These are phyloP conservation scores for Williopsis jadinii DNA, from an alignment of 1,139 yeast genomes.

Conservation along the genomic window DNA sequence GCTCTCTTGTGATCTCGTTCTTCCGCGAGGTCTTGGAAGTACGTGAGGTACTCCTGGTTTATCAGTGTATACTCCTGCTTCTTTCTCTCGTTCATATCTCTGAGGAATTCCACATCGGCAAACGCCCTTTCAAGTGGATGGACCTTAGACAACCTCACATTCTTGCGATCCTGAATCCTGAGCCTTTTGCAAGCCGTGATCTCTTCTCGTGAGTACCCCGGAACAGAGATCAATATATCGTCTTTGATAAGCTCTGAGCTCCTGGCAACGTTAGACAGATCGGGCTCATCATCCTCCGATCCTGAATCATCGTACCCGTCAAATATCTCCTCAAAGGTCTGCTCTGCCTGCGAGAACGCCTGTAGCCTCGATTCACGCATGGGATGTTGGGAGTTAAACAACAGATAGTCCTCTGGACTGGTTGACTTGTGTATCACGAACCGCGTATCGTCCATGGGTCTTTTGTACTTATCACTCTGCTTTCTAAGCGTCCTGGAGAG, in stretches of 20 bases:
- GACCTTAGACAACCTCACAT: constrained; percentile 18
- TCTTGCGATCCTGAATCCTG: constrained; percentile 17
- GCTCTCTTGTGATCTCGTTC: constrained; percentile 5
- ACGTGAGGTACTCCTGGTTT: constrained; percentile 10
- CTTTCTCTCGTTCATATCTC: constrained; percentile 3
- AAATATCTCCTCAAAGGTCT: constrained; percentile 23
- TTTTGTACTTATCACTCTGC: constrained; percentile 19
- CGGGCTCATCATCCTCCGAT: constrained; percentile 23
- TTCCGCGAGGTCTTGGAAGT: constrained; percentile 5
- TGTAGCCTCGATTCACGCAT: constrained; percentile 29
- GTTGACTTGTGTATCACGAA: constrained; percentile 22
- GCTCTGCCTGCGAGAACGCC: constrained; percentile 33
- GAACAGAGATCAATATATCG: constrained; percentile 20
- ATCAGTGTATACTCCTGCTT: constrained; percentile 12
- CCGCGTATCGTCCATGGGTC: constrained; percentile 7
- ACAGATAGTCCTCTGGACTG: constrained; percentile 27
- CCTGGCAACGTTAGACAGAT: constrained; percentile 16
- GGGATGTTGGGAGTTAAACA: constrained; percentile 30
- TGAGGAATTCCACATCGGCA: constrained; percentile 10
- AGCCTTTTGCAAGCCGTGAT: constrained; percentile 19
- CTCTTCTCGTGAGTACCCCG: constrained; percentile 22
- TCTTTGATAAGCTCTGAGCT: constrained; percentile 13
- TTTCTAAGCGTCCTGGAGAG: constrained; percentile 21
- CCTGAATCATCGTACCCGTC: constrained; percentile 17
- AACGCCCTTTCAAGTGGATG: constrained; percentile 18